Conservation (phyloP, 352 stramenopile species). For the Pythium brachiatum region DNA sequence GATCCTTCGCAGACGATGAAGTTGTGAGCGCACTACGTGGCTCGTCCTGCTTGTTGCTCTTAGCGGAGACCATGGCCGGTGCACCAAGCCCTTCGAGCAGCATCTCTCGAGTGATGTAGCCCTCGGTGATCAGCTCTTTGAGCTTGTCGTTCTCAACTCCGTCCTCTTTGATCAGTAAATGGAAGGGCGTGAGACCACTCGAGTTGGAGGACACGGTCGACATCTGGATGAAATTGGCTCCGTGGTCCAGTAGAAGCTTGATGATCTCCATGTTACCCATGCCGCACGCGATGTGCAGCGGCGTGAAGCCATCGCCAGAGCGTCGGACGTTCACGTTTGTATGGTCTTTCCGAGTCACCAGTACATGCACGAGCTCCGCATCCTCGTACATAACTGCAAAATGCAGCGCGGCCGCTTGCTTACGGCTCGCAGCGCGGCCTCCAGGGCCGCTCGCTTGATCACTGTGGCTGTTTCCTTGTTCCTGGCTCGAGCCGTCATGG, state of each 20-base stretch:
- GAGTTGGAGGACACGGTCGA: constrained; percentile 40
- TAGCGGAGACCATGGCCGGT: constrained; percentile 1
- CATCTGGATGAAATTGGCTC: constrained; percentile 46
- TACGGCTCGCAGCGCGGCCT: constrained; percentile 20
- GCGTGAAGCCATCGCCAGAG: constrained; percentile 61
- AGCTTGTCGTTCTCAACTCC: constrained; percentile 43
- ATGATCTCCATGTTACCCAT: constrained; percentile 50
- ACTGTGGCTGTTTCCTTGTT: constrained; percentile 9
- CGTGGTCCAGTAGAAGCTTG: constrained; percentile 46
- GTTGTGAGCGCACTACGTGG: not conserved
- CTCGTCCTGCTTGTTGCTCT: constrained; percentile 9
- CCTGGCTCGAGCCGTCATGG: constrained; percentile 24
- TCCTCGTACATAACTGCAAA: constrained; percentile 71
- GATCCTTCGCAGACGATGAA: not conserved
- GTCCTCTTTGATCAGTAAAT: constrained; percentile 54
- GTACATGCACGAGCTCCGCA: constrained; percentile 30
- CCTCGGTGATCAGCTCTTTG: constrained; percentile 36
- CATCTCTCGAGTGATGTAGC: constrained; percentile 43
- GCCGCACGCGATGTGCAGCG: constrained; percentile 62
- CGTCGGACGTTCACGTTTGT: constrained; percentile 59
- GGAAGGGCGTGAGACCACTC: constrained; percentile 43
- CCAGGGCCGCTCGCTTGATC: not conserved
- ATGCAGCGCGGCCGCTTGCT: constrained; percentile 56
- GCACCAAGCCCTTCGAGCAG: constrained; percentile 35
- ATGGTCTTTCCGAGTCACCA: constrained; percentile 32